Base-by-base conservation (phyloP, 768 basidiomycete genomes). In the Mrakia gelida region DNA sequence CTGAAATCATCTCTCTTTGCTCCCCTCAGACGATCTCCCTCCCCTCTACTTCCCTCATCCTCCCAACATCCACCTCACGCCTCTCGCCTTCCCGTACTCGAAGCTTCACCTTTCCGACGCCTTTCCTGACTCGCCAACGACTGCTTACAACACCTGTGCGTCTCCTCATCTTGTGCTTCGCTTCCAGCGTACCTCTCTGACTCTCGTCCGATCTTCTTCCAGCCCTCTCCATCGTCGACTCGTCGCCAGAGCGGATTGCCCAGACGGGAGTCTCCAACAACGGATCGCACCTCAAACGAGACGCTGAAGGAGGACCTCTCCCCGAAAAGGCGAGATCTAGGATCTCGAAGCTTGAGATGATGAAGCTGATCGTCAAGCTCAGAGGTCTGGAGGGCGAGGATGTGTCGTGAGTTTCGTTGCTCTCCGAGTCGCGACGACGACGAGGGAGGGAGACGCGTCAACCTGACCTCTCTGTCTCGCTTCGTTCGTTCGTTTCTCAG, bases 51-150 rank as follows among this genome's bases (percentile, higher is more conserved):
- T 70, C n/a, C 82, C 90, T 7, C 87, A 88, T 79, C 81, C 79
- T 15, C 91, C 91, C 0, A 49, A 74, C 0, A 84, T 95, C 34
- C 79, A 82, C 43, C 92, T 94, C 82, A 92, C 92, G 0, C 76
- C 85, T 11, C 38, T 88, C 11, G 83, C 87, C 0, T 95, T 95
- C 83, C 71, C 84, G 10, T 90, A 91, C 82, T 91, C 89, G 26
- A 88, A 86, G 26, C 83, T 84, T 7, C 41, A 65, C 77, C 88
- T 45, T 76, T 41, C 43, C 16, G 23, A 59, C 1, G 80, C 82
- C 38, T 77, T 87, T 23, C 73, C 73, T 9, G 32, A 59, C 61
- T 30, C 41, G 28, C 11, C 38, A 16, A 41, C 32, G 21, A 56
- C 73, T 5, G 41, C 73, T 9, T 38, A 56, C 61, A 41, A 43